These are phyloP conservation scores for Gastrodia elata DNA, from an alignment of 106 monocot genomes.

Conservation along the genomic window DNA sequence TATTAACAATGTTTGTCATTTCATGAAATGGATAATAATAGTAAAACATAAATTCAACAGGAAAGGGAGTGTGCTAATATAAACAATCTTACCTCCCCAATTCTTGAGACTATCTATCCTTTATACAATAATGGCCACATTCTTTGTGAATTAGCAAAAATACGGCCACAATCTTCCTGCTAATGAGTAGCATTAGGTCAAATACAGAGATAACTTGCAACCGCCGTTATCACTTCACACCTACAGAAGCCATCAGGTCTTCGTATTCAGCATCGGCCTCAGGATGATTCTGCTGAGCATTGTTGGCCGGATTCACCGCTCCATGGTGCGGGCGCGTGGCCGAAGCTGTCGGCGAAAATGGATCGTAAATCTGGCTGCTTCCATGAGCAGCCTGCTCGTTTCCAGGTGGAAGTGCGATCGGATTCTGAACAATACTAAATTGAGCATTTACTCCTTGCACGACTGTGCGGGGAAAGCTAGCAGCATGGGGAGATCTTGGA, in stretches of 20 bases:
- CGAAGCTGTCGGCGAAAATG: slow-evolving; percentile 55
- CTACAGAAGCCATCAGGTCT: slow-evolving; percentile 96
- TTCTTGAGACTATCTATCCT: too few species aligned
- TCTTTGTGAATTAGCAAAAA: too few species aligned
- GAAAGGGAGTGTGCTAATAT: too few species aligned
- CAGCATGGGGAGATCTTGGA: slow-evolving; percentile 14
- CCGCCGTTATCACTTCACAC: slow-evolving; percentile 72
- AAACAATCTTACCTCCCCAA: too few species aligned
- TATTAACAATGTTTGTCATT: too few species aligned
- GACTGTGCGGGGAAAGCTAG: slow-evolving; percentile 13
- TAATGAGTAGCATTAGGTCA: too few species aligned
- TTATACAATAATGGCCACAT: too few species aligned
- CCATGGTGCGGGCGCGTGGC: slow-evolving; percentile 16
- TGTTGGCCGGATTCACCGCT: slow-evolving; percentile 4
- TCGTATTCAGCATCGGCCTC: slow-evolving; percentile 86
- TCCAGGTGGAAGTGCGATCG: slow-evolving; percentile 5
- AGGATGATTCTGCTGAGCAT: slow-evolving; percentile 26
- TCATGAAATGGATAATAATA: too few species aligned
- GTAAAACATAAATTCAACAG: too few species aligned
- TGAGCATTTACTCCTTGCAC: slow-evolving; percentile 18
- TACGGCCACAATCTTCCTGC: too few species aligned
- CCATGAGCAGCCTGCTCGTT: background rate
- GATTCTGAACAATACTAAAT: slow-evolving; percentile 7
- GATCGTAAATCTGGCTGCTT: slow-evolving; percentile 58
- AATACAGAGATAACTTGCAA: too few species aligned